A percentile compares a stretch with the other conserved stretches of the same genome.
phyloP scores from a whole-genome alignment of 768 basidiomycete species.

The Sarcodon sp. region DNA sequence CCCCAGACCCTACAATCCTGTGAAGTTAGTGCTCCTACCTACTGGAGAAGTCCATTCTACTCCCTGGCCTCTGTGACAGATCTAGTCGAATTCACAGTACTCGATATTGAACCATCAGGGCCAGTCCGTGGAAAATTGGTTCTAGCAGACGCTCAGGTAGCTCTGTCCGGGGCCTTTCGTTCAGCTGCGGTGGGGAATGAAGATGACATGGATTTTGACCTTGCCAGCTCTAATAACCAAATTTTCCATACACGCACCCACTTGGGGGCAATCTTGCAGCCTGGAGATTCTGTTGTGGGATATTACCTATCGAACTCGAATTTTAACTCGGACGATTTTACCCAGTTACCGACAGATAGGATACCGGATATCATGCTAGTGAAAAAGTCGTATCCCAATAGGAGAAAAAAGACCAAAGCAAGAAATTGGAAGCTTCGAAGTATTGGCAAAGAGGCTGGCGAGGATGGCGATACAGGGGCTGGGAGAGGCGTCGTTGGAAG shows the following conservation, averaged over 20 bases:
- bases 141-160: constrained; percentile 83
- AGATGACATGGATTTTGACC: constrained; percentile 48
- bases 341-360: constrained; percentile 45
- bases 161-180: constrained; percentile 67
- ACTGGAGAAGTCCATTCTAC: constrained; percentile 90
- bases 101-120: constrained; percentile 84
- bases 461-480: constrained; percentile 67
- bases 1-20: constrained; percentile 73
- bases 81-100: constrained; percentile 87
- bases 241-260: constrained; percentile 97
- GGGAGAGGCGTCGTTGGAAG: constrained; percentile 83
- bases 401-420: constrained; percentile 80
- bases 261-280: constrained; percentile 85
- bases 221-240: constrained; percentile 45
- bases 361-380: constrained; percentile 90
- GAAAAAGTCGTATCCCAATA: constrained; percentile 90
- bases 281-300: constrained; percentile 87
- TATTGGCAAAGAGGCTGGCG: constrained; percentile 86
- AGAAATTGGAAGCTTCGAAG: constrained; percentile 83
- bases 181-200: constrained; percentile 36
- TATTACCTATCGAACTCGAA: constrained; percentile 84
- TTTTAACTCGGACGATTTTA: constrained; percentile 86
- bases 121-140: constrained; percentile 66
- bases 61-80: constrained; percentile 73
- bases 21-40: constrained; percentile 67